Evolutionary conservation across 768 basidiomycete species (phyloP), one percentile per base, ranked within the genome.

Genomic region (Amanita rubescens): DNA sequence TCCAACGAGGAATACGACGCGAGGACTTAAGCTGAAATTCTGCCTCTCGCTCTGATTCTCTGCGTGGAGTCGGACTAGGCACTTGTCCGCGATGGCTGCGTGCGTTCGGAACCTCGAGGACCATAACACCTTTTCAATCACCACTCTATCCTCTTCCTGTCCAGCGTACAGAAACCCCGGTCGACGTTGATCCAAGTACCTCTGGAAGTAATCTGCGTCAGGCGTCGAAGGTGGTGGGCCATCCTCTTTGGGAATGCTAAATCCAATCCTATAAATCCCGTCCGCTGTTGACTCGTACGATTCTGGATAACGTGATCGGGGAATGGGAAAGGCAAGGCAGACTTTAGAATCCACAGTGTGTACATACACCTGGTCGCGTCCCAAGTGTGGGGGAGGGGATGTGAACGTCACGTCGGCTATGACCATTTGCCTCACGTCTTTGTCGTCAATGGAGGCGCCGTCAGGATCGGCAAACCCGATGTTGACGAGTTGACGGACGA

Each of bases 361-460:
- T 20, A 55, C 59, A 19, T 47, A 37, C 9, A 67, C 58, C 32
- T 61, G 60, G 27, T 58, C 48, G 2, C 55, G 57, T 7, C 59
- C 33, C 10, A n/a, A n/a, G n/a, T 58, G 47, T 10, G 66, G 63
- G 6, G 63, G 61, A 9, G 65, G 30, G 10, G 59, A 57, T 7
- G 63, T 58, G 56, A 79, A 69, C 0, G 62, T 66, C 41, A 80
- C 67, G 57, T 80, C 80, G 1, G 76, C 80, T 52, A 79, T 61
- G 25, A 74, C 60, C 64, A 78, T 67, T 43, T 77, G 74, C 1
- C 64, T 49, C 8, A 75, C 56, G 15, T 55, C 62, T 35, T 66
- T 69, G 15, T 63, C 53, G 9, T 66, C 63, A 20, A 60, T 55
- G 9, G 50, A 25, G 3, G 59, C 57, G 22, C 65, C 65, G 33